phyloP scores from a whole-genome alignment of 768 basidiomycete genomes.

The Agaricus bisporus region DNA sequence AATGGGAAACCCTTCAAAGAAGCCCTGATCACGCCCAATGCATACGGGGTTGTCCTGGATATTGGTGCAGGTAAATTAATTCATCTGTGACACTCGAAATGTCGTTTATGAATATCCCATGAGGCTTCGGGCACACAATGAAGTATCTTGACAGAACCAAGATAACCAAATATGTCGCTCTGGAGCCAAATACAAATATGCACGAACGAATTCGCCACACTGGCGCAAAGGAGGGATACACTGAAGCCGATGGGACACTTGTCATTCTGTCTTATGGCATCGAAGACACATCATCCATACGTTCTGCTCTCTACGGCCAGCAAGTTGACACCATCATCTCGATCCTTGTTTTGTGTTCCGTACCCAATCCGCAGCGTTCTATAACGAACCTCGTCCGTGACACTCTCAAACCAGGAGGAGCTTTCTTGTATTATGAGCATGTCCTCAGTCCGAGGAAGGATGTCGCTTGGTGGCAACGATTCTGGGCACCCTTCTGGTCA shows the following conservation, averaged over 20 bases:
- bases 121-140: slow-evolving; percentile 60
- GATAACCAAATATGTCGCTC: slow-evolving; percentile 61
- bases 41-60: slow-evolving; percentile 59
- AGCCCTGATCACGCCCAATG: slow-evolving; percentile 44
- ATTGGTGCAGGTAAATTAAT: slow-evolving; percentile 52
- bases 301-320: slow-evolving; percentile 23
- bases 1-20: slow-evolving; percentile 34
- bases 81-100: background rate
- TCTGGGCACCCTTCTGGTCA: slow-evolving; percentile 71
- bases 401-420: slow-evolving; percentile 58
- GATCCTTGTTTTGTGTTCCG: slow-evolving; percentile 58
- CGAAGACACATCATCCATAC: slow-evolving; percentile 46
- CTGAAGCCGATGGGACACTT: slow-evolving; percentile 45
- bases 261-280: slow-evolving; percentile 62
- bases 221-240: slow-evolving; percentile 47
- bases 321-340: slow-evolving; percentile 59
- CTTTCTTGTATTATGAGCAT: slow-evolving; percentile 66
- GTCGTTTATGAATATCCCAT: background rate
- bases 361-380: slow-evolving; percentile 49
- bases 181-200: slow-evolving; percentile 68
- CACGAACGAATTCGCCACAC: slow-evolving; percentile 46
- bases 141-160: slow-evolving; percentile 49
- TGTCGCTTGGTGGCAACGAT: slow-evolving; percentile 65
- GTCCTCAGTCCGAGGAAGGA: slow-evolving; percentile 47
- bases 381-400: slow-evolving; percentile 40